phyloP scores from a whole-genome alignment of 441 rosid species.

The Eruca vesicaria region DNA sequence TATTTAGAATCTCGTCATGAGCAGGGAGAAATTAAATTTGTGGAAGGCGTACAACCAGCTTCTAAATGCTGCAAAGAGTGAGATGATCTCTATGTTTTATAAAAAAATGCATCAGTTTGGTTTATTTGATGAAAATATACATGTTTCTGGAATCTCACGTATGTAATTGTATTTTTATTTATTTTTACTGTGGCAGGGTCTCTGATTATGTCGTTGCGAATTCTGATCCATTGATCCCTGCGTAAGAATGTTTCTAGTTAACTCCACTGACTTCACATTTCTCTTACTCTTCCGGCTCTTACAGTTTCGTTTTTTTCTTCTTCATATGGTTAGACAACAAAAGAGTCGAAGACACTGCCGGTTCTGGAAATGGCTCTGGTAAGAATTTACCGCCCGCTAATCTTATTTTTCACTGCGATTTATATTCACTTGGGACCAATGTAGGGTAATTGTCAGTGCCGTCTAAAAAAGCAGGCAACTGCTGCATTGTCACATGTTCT shows the following conservation, averaged over 20 bases:
- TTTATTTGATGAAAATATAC: neutral
- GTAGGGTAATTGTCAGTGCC: neutral
- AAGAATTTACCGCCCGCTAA: conserved; percentile 4
- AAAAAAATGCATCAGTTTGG: neutral
- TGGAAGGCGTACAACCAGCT: conserved; percentile 60
- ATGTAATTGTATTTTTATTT: neutral
- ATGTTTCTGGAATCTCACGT: neutral
- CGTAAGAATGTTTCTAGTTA: conserved; percentile 47
- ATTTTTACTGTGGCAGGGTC: conserved; percentile 48
- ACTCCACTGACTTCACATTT: neutral
- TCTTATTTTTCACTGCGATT: neutral
- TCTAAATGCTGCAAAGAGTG: conserved; percentile 87
- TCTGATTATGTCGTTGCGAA: conserved; percentile 66
- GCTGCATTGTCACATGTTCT: neutral
- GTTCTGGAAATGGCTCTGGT: conserved; percentile 95
- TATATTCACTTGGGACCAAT: neutral
- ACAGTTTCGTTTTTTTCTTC: conserved; percentile 6
- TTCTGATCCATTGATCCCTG: conserved; percentile 67
- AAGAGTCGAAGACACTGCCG: conserved; percentile 56
- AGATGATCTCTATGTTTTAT: conserved; percentile 16
- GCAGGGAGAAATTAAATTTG: conserved; percentile 73
- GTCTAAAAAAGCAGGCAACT: conserved; percentile 2
- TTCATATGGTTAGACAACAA: conserved; percentile 45
- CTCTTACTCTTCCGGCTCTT: conserved; percentile 3
- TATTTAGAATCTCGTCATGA: conserved; percentile 15